Conservation (phyloP, 1,139 yeast species). For the Yamadazyma jaroonii region DNA sequence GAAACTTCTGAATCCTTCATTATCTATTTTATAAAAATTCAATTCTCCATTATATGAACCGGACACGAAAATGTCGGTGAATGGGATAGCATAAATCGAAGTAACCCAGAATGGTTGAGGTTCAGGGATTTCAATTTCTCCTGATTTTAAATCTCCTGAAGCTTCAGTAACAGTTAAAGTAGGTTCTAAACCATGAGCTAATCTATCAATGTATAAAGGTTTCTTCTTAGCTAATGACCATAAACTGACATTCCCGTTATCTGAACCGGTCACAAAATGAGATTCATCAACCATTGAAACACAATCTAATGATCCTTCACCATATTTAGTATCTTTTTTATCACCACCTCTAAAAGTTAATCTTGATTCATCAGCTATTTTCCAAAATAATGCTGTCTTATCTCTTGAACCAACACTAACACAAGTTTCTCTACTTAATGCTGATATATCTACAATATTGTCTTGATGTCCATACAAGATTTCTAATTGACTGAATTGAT, state of each 20-base stretch:
- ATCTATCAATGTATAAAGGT: slow-evolving; percentile 65
- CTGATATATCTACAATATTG: slow-evolving; percentile 72
- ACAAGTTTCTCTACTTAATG: slow-evolving; percentile 84
- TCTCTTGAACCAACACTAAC: slow-evolving; percentile 95
- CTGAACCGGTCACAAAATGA: slow-evolving; percentile 91
- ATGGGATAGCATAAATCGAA: slow-evolving; percentile 82
- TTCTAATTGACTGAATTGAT: slow-evolving; percentile 86
- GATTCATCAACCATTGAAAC: slow-evolving; percentile 91
- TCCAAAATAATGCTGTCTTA: slow-evolving; percentile 94
- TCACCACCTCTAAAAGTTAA: slow-evolving; percentile 94
- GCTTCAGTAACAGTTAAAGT: slow-evolving; percentile 45
- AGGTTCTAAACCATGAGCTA: slow-evolving; percentile 77
- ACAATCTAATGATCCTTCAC: slow-evolving; percentile 90
- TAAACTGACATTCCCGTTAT: slow-evolving; percentile 81
- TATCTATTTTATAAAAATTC: slow-evolving; percentile 71
- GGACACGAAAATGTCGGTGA: slow-evolving; percentile 74
- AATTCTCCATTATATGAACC: slow-evolving; percentile 86
- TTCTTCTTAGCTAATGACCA: slow-evolving; percentile 93
- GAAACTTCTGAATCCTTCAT: slow-evolving; percentile 60
- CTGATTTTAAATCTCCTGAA: slow-evolving; percentile 63
- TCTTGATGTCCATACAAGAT: slow-evolving; percentile 96
- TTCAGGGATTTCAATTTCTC: slow-evolving; percentile 56
- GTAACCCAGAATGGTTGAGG: slow-evolving; percentile 86
- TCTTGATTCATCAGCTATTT: slow-evolving; percentile 90
- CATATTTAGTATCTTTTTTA: slow-evolving; percentile 28